Percentiles rank a stretch among this genome's conserved stretches.
These are phyloP conservation scores for Fusarium sterilihyphosum DNA, from an alignment of 2,329 filamentous ascomycete species.

Conservation along the genomic window DNA sequence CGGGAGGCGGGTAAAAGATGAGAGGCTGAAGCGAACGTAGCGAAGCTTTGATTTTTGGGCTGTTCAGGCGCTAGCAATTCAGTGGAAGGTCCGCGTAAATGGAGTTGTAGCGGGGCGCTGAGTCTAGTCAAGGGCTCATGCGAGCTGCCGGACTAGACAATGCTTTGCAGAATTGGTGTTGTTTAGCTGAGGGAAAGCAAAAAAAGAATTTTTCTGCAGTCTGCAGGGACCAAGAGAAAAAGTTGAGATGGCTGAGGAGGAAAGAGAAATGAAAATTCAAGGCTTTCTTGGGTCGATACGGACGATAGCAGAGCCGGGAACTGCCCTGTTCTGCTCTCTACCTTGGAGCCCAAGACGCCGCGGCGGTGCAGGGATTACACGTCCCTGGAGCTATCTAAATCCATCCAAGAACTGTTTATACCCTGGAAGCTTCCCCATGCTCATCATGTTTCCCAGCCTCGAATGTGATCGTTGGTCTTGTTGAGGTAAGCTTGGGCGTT, in stretches of 20 bases:
- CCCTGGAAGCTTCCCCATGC: constrained; percentile 17
- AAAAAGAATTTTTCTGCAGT: constrained; percentile 16
- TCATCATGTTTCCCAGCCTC: constrained; percentile 28
- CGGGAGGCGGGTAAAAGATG: constrained; percentile 36
- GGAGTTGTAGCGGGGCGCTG: constrained; percentile 36
- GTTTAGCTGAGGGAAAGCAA: constrained; percentile 6
- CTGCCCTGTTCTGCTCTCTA: constrained; percentile 9
- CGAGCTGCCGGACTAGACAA: constrained; percentile 51
- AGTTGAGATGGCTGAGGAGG: constrained; percentile 20
- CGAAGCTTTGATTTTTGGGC: constrained; percentile 17
- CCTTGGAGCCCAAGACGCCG: constrained; percentile 15
- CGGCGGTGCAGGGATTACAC: constrained; percentile 24
- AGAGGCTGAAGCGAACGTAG: constrained; percentile 28
- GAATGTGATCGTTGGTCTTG: neutral
- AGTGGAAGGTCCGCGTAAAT: constrained; percentile 10
- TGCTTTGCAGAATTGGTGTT: constrained; percentile 50
- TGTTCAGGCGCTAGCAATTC: constrained; percentile 32
- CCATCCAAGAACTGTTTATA: constrained; percentile 9
- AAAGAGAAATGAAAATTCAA: constrained; percentile 3
- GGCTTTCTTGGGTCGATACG: constrained; percentile 25
- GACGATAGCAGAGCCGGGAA: constrained; percentile 17
- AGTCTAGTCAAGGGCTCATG: constrained; percentile 39
- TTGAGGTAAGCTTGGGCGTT: constrained; percentile 6
- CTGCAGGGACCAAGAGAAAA: constrained; percentile 13
- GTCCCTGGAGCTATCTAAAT: constrained; percentile 21